Base-by-base conservation (phyloP, 108 stramenopile species). In the Pseudonitzschia pungens region DNA sequence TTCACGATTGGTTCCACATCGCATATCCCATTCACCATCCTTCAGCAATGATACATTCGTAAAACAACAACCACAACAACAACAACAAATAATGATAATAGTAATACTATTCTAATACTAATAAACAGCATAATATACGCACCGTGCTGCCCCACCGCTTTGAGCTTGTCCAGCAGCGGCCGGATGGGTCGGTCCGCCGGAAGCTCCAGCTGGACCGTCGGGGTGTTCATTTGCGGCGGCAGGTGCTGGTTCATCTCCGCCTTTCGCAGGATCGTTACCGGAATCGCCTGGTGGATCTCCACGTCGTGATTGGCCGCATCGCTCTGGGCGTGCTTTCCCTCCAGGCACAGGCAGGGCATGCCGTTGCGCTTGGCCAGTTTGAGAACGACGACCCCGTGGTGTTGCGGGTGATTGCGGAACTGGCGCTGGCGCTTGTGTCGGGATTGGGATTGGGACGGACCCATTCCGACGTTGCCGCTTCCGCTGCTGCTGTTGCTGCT, bases 241-340 rank as follows among this genome's bases (percentile, higher is more conserved):
- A 91, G 73, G 65, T 92, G 83, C 65, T 92, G 72, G 72, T 92
- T 89, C 87, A 89, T 86, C 70, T 95, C 94, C 22, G 73, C 76
- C 20, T 70, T 82, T 26, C 90, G 74, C 80, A 89, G 68, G 42
- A 95, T 86, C 32, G 86, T 84, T 24, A 95, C 85, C 11, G 94
- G 94, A 78, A 95, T 85, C 16, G 94, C 91, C 76, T 95, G 90
- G 78, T 92, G 85, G 29, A 95, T 88, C 70, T 92, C 86, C 36
- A 94, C 79, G 27, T 68, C 70, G 44, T 72, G 65, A 15, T 65
- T 43, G 33, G 64, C 33, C 9, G 29, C 12, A n/a, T 62, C 60
- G 84, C 42, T 70, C 72, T 54, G 65, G 26, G 51, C 50, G n/a
- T 31, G 57, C 44, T 6, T 26, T 27, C 69, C 81, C 79, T 94